Base-by-base conservation (phyloP, 2,329 filamentous ascomycete genomes). In the Calonectria ilicicola region DNA sequence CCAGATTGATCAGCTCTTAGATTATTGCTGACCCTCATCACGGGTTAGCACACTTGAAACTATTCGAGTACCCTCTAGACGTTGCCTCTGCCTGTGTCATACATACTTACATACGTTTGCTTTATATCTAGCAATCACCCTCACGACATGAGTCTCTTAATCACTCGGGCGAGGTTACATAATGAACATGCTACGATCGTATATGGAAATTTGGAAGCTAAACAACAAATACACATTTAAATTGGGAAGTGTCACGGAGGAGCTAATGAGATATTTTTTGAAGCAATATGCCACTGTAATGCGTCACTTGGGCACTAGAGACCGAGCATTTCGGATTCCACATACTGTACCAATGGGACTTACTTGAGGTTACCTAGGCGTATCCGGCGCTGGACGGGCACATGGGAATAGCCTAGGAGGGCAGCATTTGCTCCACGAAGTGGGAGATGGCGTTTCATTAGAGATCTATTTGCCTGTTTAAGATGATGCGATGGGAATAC, bases 1-100 rank as follows among this genome's bases (percentile, higher is more conserved):
- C 80, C 83, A 9, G 83, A 84, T 49, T 83, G 74, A 82, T 32
- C 42, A 27, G 26, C 32, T 12, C 29, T 49, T 15, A 46, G 32
- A 38, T 29, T 32, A 42, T 15, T 40, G 23, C 19, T 23, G 15
- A 19, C 58, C 40, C 9, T 38, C 49, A 6, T 21, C 21, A 17
- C 29, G 27, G 47, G 21, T 47, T 17, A 21, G 29, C 32, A 51
- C 42, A 15, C 46, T 47, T 38, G 29, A 35, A 35, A 46, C 17
- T 19, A 40, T 26, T 35, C 32, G 40, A 64, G 23, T 35, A 47
- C 44, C 23, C 9, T 29, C 46, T 35, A 56, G 46, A 62, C 19
- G 35, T 64, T 66, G 47, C 42, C 62, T 71, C 35, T 15, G n/a
- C 42, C 46, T 23, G 21, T 42, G 46, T 53, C 47, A 56, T 35